Percentiles rank a stretch among this genome's conserved stretches.
phyloP scores from a whole-genome alignment of 2,329 filamentous ascomycete species.

The Epichloe brachyelytri region DNA sequence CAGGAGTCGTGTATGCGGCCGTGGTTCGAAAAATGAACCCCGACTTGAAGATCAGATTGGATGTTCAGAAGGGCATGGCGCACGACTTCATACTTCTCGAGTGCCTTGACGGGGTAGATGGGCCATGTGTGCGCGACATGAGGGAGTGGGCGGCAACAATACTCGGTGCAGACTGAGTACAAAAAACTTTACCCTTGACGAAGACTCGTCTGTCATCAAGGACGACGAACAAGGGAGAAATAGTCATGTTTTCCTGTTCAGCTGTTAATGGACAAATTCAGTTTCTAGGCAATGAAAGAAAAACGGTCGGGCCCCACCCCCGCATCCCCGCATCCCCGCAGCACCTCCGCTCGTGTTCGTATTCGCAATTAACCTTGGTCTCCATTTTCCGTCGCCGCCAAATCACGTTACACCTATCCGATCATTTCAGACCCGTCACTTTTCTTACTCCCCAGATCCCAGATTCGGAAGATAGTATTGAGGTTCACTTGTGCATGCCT shows the following conservation, averaged over 20 bases:
- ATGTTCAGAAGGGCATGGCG: conserved; percentile 1
- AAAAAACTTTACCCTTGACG: rapidly evolving
- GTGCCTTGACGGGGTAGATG: conserved; percentile 1
- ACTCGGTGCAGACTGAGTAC: neutral
- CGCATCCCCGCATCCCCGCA: neutral
- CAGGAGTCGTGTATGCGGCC: neutral
- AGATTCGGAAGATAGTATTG: too few species aligned
- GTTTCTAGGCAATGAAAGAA: too few species aligned
- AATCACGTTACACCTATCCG: neutral
- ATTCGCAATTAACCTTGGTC: neutral
- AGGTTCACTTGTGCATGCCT: too few species aligned
- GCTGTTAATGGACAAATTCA: too few species aligned
- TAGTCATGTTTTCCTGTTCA: too few species aligned
- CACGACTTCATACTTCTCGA: conserved; percentile 9
- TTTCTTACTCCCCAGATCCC: too few species aligned
- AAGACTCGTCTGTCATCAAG: too few species aligned
- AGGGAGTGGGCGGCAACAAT: neutral
- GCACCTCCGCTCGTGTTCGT: neutral
- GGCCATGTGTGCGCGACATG: conserved; percentile 5
- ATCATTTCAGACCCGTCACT: neutral
- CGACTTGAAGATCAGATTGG: conserved; percentile 3
- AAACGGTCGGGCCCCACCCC: neutral
- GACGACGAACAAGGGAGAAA: too few species aligned
- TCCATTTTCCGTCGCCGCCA: neutral
- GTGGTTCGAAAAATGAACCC: conserved; percentile 6